Evolutionary conservation across 352 stramenopile species (phyloP).

Genomic region (Lagenidium sp.): DNA sequence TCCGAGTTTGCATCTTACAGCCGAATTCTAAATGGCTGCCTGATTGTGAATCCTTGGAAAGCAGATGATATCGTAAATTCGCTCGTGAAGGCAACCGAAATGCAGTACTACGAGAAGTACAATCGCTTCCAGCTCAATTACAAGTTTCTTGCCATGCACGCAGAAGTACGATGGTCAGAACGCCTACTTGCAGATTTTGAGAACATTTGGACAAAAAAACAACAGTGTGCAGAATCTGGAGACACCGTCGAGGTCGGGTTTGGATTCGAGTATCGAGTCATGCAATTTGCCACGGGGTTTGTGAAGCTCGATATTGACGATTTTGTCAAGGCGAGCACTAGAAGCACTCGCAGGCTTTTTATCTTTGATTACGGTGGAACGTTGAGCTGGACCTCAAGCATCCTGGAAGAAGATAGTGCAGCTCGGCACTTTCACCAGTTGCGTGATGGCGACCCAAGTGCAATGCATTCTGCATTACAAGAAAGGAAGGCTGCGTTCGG

Average conservation of each 20-base stretch:
- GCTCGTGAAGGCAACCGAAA: conserved; percentile 51
- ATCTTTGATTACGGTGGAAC: conserved; percentile 98
- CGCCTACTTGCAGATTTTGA: conserved; percentile 94
- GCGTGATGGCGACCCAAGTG: neutral
- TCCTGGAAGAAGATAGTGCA: conserved; percentile 48
- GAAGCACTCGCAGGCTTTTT: conserved; percentile 75
- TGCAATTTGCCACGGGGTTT: conserved; percentile 95
- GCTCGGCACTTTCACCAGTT: conserved; percentile 18
- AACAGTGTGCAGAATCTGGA: conserved; percentile 14
- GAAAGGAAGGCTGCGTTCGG: conserved; percentile 3
- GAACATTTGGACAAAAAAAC: conserved; percentile 36
- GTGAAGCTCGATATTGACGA: conserved; percentile 85
- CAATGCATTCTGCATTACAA: neutral
- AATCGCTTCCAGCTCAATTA: conserved; percentile 71
- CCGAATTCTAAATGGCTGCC: conserved; percentile 93
- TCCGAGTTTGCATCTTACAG: conserved; percentile 97
- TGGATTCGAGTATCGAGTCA: conserved; percentile 93
- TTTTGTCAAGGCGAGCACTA: conserved; percentile 75
- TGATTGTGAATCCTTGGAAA: conserved; percentile 98
- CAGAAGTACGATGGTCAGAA: conserved; percentile 90
- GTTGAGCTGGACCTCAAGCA: conserved; percentile 67
- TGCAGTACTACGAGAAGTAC: conserved; percentile 73
- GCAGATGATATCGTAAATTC: conserved; percentile 75
- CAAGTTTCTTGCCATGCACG: conserved; percentile 75
- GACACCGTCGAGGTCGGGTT: conserved; percentile 90